A percentile compares a stretch with the other conserved stretches of the same genome.
Conservation (phyloP, 2,329 filamentous ascomycete species). For the Pseudogymnoascus sp. region DNA sequence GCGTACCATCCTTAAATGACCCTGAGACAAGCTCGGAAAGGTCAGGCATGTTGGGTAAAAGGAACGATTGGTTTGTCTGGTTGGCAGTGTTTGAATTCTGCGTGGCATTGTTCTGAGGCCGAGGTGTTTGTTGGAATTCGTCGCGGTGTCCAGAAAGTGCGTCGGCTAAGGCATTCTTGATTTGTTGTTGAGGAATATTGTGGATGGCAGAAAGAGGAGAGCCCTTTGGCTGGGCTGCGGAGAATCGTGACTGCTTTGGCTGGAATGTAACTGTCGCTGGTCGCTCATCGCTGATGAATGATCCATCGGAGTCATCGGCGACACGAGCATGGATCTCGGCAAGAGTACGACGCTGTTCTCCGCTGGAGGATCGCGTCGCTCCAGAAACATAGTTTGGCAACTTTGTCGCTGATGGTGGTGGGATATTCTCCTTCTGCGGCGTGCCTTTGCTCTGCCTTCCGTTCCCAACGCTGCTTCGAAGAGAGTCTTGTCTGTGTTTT, state of each 20-base stretch:
- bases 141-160: slow-evolving; percentile 6
- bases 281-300: slow-evolving; percentile 40
- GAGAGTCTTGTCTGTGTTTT: slow-evolving; percentile 7
- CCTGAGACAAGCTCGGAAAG: slow-evolving; percentile 53
- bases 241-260: slow-evolving; percentile 47
- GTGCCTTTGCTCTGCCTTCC: slow-evolving; percentile 13
- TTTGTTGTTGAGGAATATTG: slow-evolving; percentile 15
- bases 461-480: slow-evolving; percentile 9
- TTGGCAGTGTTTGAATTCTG: slow-evolving; percentile 34
- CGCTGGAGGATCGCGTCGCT: slow-evolving; percentile 26
- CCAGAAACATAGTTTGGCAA: slow-evolving; percentile 21
- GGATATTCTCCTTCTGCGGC: slow-evolving; percentile 31
- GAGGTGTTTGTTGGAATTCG: slow-evolving; percentile 13
- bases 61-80: slow-evolving; percentile 49
- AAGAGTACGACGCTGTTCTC: slow-evolving; percentile 38
- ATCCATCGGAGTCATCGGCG: slow-evolving; percentile 42
- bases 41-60: slow-evolving; percentile 51
- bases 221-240: slow-evolving; percentile 32
- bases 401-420: slow-evolving; percentile 14
- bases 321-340: slow-evolving; percentile 48
- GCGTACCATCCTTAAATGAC: slow-evolving; percentile 24
- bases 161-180: slow-evolving; percentile 8
- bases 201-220: slow-evolving; percentile 31
- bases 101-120: slow-evolving; percentile 20
- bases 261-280: slow-evolving; percentile 32